phyloP scores from a whole-genome alignment of 805 yeast species.

The Metschnikowia cerradonensis region DNA sequence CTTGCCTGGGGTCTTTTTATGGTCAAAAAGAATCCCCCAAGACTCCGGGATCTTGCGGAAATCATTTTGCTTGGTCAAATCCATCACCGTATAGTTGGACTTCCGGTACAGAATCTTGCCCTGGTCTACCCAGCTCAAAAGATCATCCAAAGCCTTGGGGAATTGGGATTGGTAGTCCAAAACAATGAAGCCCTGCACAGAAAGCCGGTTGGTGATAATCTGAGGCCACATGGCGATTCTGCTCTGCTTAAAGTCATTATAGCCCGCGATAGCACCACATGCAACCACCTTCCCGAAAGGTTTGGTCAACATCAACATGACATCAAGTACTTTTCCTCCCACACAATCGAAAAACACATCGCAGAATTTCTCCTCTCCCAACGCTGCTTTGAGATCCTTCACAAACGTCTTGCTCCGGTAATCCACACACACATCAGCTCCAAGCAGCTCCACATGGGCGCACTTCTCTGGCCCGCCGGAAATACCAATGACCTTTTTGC shows the following conservation, averaged over 20 bases:
- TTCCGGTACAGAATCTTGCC: slow-evolving; percentile 17
- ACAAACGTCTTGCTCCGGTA: slow-evolving; percentile 25
- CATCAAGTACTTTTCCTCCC: slow-evolving; percentile 23
- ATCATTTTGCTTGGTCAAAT: slow-evolving; percentile 17
- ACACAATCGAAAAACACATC: slow-evolving; percentile 25
- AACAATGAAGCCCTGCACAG: slow-evolving; percentile 19
- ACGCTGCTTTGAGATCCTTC: not conserved
- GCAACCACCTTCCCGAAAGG: slow-evolving; percentile 44
- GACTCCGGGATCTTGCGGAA: slow-evolving; percentile 43
- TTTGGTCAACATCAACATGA: slow-evolving; percentile 15
- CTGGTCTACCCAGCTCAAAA: slow-evolving; percentile 15
- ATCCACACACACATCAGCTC: slow-evolving; percentile 51
- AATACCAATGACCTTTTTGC: slow-evolving; percentile 54
- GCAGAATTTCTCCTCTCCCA: slow-evolving; percentile 6
- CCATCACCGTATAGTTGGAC: slow-evolving; percentile 17
- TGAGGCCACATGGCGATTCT: slow-evolving; percentile 37
- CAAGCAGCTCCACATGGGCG: slow-evolving; percentile 48
- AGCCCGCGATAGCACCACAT: slow-evolving; percentile 61
- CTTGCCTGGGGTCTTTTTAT: slow-evolving; percentile 47
- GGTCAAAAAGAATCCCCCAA: slow-evolving; percentile 46
- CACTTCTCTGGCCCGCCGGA: slow-evolving; percentile 58
- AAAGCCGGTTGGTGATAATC: slow-evolving; percentile 43
- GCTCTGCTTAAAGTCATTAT: slow-evolving; percentile 41
- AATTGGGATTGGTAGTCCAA: slow-evolving; percentile 22
- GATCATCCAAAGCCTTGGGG: slow-evolving; percentile 26